Evolutionary conservation across 257 asterid genomes (phyloP).

Genomic region (Salvia hispanica): DNA sequence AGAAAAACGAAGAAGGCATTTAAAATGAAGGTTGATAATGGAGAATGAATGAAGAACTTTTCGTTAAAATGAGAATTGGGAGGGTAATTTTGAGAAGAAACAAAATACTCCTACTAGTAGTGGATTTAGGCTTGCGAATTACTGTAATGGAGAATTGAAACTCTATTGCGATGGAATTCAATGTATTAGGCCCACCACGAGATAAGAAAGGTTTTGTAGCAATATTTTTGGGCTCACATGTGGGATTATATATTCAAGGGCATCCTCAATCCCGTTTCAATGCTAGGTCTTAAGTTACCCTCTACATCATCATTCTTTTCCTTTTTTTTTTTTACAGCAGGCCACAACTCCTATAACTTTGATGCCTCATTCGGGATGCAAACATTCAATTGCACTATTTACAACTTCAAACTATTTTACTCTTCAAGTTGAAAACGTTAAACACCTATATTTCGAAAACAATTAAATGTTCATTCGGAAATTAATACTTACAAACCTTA

Average conservation of each 20-base stretch:
- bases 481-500: no score
- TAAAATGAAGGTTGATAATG: conserved; percentile 19
- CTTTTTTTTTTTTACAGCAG: no score
- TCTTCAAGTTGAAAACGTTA: no score
- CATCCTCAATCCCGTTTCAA: neutral
- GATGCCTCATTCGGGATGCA: no score
- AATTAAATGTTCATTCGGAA: no score
- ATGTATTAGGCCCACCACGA: conserved; percentile 24
- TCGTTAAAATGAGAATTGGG: neutral
- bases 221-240: conserved; percentile 1
- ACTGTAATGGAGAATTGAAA: conserved; percentile 5
- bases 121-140: neutral
- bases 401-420: no score
- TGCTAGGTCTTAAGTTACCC: rapidly evolving
- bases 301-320: no score
- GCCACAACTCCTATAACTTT: no score
- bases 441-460: no score
- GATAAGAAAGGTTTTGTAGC: conserved; percentile 9
- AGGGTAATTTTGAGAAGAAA: conserved; percentile 15
- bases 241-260: neutral
- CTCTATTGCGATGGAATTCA: conserved; percentile 18
- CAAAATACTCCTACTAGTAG: neutral
- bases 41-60: neutral
- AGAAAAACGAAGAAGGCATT: neutral
- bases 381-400: no score